Evolutionary conservation across 176 grass and related monocot genomes (phyloP).

Genomic region (Avena eriantha): DNA sequence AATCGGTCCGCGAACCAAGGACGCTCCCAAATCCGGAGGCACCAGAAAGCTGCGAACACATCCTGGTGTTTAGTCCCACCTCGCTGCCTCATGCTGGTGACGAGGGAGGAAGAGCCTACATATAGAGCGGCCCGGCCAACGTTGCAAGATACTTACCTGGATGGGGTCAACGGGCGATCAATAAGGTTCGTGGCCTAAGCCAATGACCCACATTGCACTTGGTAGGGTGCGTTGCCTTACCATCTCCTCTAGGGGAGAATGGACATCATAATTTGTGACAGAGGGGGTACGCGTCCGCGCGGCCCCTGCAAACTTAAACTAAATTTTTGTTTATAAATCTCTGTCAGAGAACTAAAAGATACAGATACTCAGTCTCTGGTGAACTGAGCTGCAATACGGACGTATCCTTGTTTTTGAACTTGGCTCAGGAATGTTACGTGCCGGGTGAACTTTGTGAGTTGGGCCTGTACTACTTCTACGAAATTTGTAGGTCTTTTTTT

Average conservation of each 20-base stretch:
- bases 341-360: too few relatives aligned
- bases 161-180: not conserved
- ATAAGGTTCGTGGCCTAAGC: not conserved
- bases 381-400: too few relatives aligned
- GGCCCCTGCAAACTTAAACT: not conserved
- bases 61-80: not conserved
- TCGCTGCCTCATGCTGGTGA: not conserved
- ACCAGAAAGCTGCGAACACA: not conserved
- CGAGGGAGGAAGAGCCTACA: not conserved
- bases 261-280: conserved; percentile 2
- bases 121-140: not conserved
- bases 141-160: conserved; percentile 1
- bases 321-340: not conserved
- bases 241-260: not conserved
- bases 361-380: too few relatives aligned
- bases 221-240: not conserved
- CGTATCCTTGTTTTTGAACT: too few relatives aligned
- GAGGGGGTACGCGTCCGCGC: not conserved
- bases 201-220: not conserved
- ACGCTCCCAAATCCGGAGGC: too few relatives aligned
- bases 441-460: too few relatives aligned
- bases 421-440: too few relatives aligned
- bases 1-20: not conserved
- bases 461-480: too few relatives aligned
- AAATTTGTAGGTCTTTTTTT: too few relatives aligned